Conservation (phyloP, 2,329 filamentous ascomycete genomes). For the Xylariales sp. region DNA sequence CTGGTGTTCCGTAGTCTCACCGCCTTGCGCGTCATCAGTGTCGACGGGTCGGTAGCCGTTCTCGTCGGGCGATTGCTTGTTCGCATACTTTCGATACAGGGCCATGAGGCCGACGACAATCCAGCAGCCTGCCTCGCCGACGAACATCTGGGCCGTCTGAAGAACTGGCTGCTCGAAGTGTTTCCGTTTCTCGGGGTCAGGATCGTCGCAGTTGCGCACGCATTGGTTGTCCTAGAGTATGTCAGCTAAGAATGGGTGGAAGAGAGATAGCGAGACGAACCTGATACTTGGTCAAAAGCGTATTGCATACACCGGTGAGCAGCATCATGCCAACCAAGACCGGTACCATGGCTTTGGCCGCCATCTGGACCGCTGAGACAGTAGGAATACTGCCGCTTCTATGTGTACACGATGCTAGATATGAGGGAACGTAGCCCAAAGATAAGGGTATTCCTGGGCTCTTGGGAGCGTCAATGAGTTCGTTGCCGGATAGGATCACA, state of each 20-base stretch:
- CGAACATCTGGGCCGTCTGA: constrained; percentile 96
- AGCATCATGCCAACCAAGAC: constrained; percentile 95
- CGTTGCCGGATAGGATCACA: no score
- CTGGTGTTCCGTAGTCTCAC: constrained; percentile 38
- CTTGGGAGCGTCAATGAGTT: no score
- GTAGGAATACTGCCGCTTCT: neutral
- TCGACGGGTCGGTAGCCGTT: constrained; percentile 64
- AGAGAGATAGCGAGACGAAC: constrained; percentile 40
- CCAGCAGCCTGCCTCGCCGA: constrained; percentile 96
- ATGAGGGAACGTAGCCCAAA: no score
- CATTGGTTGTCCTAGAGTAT: constrained; percentile 82
- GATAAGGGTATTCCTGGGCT: no score
- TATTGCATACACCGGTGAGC: constrained; percentile 93
- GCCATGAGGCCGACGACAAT: constrained; percentile 71
- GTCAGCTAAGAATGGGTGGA: constrained; percentile 12
- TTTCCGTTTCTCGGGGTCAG: constrained; percentile 57
- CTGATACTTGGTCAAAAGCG: constrained; percentile 93
- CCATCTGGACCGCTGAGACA: constrained; percentile 46
- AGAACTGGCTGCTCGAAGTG: constrained; percentile 93
- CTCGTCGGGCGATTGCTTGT: constrained; percentile 36
- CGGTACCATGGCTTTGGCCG: constrained; percentile 67
- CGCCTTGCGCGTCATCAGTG: constrained; percentile 42
- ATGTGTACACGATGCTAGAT: neutral
- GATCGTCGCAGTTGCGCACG: constrained; percentile 77
- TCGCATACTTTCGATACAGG: constrained; percentile 56